Evolutionary conservation across 2,329 filamentous ascomycete species (phyloP), one percentile per base, ranked within the genome.

Genomic region (Bipolaris zeicola): DNA sequence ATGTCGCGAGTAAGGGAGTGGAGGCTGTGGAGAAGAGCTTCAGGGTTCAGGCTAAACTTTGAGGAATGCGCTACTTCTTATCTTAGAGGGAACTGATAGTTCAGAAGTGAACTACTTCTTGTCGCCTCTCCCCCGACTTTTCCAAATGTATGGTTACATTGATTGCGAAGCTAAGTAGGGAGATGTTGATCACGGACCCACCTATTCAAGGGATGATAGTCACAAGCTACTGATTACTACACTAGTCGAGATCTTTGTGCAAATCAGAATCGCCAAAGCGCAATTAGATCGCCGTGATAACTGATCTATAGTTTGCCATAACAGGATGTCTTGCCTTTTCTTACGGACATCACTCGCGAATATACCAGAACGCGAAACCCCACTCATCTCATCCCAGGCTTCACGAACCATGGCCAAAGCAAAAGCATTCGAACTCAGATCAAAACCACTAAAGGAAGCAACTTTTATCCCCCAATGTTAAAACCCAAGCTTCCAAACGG

Each of bases 1-100:
- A 83, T 66, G 80, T 83, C 63, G 82, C 82, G 48, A 76, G 73
- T 65, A 81, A 78, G 3, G 83, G 82, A 1, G 79, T 83, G 14
- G 80, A 83, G 58, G 83, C 81, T 28, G 76, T 77, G 14, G 70
- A 73, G 57, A 78, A 76, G 69, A 66, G 55, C 16, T 69, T 74
- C 46, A 57, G 50, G 16, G 22, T 69, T 4, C 78, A 74, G 65
- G 68, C 78, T 20, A 81, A 79, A 67, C 56, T 81, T 47, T 81
- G 37, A 69, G 60, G 14, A 8, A 6, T 22, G 6, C 31, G 34
- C 6, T n/a, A 47, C 13, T 13, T 26, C 10, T 18, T 18, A 33
- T 5, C 6, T 13, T 2, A 2, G 11, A 22, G 1, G 16, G 20
- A 11, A 6, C 6, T 31, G 3, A 3, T n/a, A 34, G 11, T 3